A percentile compares a stretch with the other conserved stretches of the same genome.
These are phyloP conservation scores for Fomitopsis serialis DNA, from an alignment of 768 basidiomycete species.

Conservation along the genomic window DNA sequence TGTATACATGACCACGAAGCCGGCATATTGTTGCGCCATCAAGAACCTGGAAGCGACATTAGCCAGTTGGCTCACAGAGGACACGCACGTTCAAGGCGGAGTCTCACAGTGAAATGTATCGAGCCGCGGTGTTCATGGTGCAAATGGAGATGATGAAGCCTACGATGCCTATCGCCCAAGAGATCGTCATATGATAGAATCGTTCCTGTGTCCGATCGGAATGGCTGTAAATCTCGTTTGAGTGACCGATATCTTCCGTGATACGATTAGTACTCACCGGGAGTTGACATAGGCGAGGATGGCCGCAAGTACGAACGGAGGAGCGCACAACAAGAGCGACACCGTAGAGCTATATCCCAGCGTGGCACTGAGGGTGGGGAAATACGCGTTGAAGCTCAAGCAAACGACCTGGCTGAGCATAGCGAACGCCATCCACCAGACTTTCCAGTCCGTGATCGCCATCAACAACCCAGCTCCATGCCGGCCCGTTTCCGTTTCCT, in stretches of 20 bases:
- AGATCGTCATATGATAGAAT: conserved; percentile 54
- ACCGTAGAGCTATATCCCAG: conserved; percentile 60
- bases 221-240: conserved; percentile 36
- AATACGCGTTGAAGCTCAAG: conserved; percentile 74
- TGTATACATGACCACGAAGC: conserved; percentile 58
- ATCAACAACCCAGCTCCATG: conserved; percentile 43
- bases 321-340: conserved; percentile 70
- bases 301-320: conserved; percentile 66
- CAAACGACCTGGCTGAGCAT: conserved; percentile 51
- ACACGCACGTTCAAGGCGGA: neutral
- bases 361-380: conserved; percentile 72
- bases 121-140: conserved; percentile 55
- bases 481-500: conserved; percentile 34
- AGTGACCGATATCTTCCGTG: neutral
- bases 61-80: conserved; percentile 14
- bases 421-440: conserved; percentile 76
- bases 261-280: conserved; percentile 29
- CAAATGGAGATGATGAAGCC: conserved; percentile 64
- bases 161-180: conserved; percentile 57
- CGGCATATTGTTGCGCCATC: conserved; percentile 71
- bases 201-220: conserved; percentile 72
- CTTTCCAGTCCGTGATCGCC: conserved; percentile 75
- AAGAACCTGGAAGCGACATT: conserved; percentile 48
- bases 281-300: conserved; percentile 48
- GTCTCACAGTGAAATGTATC: conserved; percentile 62